A percentile compares a stretch with the other conserved stretches of the same genome.
These are phyloP conservation scores for Neurospora sp. DNA, from an alignment of 495 filamentous ascomycete genomes.

Conservation along the genomic window DNA sequence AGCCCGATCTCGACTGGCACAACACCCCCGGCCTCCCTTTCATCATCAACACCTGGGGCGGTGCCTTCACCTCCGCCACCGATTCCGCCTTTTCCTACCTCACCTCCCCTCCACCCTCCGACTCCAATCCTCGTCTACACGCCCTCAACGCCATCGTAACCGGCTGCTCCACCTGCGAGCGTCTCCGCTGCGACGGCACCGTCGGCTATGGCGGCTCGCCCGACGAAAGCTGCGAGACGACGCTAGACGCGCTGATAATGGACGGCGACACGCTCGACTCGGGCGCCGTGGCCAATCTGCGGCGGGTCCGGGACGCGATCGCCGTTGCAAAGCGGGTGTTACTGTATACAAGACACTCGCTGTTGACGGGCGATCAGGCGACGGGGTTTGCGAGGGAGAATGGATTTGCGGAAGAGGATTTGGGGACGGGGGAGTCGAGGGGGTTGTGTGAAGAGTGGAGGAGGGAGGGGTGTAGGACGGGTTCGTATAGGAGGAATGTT, in stretches of 20 bases:
- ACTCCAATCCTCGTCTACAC: constrained; percentile 1
- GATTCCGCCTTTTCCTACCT: constrained; percentile 35
- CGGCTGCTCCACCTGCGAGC: constrained; percentile 36
- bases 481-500: constrained; percentile 33
- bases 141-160: constrained; percentile 34
- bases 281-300: constrained; percentile 35
- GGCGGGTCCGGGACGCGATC: constrained; percentile 32
- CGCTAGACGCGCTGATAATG: constrained; percentile 38
- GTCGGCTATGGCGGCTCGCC: constrained; percentile 40
- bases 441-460: constrained; percentile 29
- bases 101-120: constrained; percentile 7
- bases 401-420: constrained; percentile 30
- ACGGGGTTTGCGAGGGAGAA: constrained; percentile 35
- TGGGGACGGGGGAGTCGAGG: constrained; percentile 26
- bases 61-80: constrained; percentile 36
- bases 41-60: constrained; percentile 38
- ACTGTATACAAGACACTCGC: constrained; percentile 33
- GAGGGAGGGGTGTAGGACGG: constrained; percentile 20
- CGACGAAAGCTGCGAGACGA: constrained; percentile 38
- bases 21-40: constrained; percentile 27
- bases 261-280: constrained; percentile 36
- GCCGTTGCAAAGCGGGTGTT: constrained; percentile 37
- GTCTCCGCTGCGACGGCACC: constrained; percentile 34
- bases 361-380: constrained; percentile 36
- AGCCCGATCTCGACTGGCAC: background rate